Percentiles rank a stretch among this genome's conserved stretches.
phyloP scores from a whole-genome alignment of 192 early-diverging fungal species.

The Umbelopsis sp. region DNA sequence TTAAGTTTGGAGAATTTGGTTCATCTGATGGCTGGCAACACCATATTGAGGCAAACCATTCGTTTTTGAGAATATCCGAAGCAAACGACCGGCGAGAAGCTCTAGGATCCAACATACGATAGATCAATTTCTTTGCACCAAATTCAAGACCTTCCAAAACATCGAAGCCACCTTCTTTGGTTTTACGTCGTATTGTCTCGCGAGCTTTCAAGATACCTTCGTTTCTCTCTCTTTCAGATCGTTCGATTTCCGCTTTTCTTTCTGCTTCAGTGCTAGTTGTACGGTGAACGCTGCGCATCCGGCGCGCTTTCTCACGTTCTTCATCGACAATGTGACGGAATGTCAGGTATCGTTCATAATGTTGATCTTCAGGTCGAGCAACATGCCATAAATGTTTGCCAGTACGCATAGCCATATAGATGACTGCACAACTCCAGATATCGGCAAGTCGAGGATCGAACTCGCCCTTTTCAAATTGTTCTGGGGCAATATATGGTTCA shows the following conservation, averaged over 20 bases:
- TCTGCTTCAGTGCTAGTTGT: constrained; percentile 4
- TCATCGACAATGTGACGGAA: constrained; percentile 30
- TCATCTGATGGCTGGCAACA: constrained; percentile 27
- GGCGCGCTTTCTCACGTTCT: constrained; percentile 27
- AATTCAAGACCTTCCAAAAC: constrained; percentile 38
- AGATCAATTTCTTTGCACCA: constrained; percentile 34
- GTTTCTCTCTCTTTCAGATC: constrained; percentile 6
- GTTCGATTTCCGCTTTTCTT: not conserved
- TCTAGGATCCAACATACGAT: constrained; percentile 36
- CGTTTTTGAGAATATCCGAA: constrained; percentile 22
- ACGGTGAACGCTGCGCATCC: constrained; percentile 8
- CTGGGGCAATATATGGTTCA: constrained; percentile 89
- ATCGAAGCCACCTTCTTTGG: constrained; percentile 36
- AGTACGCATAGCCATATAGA: constrained; percentile 40
- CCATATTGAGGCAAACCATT: constrained; percentile 24
- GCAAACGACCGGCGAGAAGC: constrained; percentile 23
- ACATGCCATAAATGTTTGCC: constrained; percentile 37
- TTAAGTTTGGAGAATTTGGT: not conserved
- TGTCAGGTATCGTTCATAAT: constrained; percentile 34
- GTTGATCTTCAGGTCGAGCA: constrained; percentile 31
- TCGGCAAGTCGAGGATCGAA: constrained; percentile 75
- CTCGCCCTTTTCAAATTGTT: constrained; percentile 61
- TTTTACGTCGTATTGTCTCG: constrained; percentile 25
- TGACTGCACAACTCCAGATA: constrained; percentile 41
- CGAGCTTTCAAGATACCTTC: constrained; percentile 26